Evolutionary conservation across 345 rosid genomes (phyloP).

Genomic region (Punica granatum): DNA sequence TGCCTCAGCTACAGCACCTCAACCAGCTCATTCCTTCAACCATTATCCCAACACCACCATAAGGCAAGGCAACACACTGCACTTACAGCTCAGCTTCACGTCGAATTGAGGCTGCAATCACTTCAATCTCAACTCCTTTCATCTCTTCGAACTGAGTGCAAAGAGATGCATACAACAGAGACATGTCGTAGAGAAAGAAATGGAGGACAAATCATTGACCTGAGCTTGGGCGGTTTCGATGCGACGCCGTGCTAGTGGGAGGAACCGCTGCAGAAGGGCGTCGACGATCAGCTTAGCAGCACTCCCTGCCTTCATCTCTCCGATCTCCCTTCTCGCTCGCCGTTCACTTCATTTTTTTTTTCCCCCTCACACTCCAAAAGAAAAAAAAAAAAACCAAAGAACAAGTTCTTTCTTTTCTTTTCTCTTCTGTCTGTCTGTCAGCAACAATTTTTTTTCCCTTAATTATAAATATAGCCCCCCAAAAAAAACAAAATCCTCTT

Average conservation of each 20-base stretch:
- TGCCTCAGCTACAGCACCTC: background rate
- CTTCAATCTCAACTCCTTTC: background rate
- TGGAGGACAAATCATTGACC: conserved; percentile 28
- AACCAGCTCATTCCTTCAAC: background rate
- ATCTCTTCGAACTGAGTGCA: background rate
- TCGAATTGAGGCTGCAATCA: background rate
- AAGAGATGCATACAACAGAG: background rate
- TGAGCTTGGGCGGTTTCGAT: conserved; percentile 99
- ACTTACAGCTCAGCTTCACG: background rate
- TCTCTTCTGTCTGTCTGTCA: no score
- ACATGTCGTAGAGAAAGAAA: background rate
- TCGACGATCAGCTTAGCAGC: conserved; percentile 95
- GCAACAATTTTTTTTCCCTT: background rate
- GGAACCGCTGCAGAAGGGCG: conserved; percentile 90
- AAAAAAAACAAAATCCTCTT: no score
- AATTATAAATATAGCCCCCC: no score
- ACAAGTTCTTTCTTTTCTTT: background rate
- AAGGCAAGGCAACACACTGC: background rate
- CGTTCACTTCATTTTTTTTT: conserved; percentile 1
- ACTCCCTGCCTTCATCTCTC: conserved; percentile 76
- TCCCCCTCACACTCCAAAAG: background rate
- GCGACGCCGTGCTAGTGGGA: conserved; percentile 92
- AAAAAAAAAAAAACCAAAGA: background rate
- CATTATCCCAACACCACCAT: background rate
- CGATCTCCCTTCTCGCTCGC: background rate